Evolutionary conservation across 306 rosid genomes (phyloP).

Genomic region (barrel medic (Medicago truncatula)): MtrunA17r5.0-ANR NC_053043.1:532501-533000

Average conservation of each 20-base stretch:
- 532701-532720: slow-evolving; percentile 84
- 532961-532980: background rate
- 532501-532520: slow-evolving; percentile 96
- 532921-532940: slow-evolving; percentile 3
- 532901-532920: slow-evolving; percentile 67
- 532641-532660: slow-evolving; percentile 80
- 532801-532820: too few species aligned
- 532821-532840: slow-evolving; percentile 30
- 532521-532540: slow-evolving; percentile 91
- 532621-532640: slow-evolving; percentile 28
- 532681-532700: slow-evolving; percentile 77
- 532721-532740: slow-evolving; percentile 33
- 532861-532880: slow-evolving; percentile 97
- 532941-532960: too few species aligned
- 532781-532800: slow-evolving; percentile 18
- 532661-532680: slow-evolving; percentile 80
- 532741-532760: slow-evolving; percentile 12
- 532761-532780: slow-evolving; percentile 25
- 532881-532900: slow-evolving; percentile 91
- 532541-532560: slow-evolving; percentile 20
- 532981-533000: background rate
- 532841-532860: slow-evolving; percentile 81
- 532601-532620: background rate
- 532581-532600: slow-evolving; percentile 1
- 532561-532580: background rate